phyloP scores from a whole-genome alignment of 352 stramenopile species.

The Globisporangium polare region DNA sequence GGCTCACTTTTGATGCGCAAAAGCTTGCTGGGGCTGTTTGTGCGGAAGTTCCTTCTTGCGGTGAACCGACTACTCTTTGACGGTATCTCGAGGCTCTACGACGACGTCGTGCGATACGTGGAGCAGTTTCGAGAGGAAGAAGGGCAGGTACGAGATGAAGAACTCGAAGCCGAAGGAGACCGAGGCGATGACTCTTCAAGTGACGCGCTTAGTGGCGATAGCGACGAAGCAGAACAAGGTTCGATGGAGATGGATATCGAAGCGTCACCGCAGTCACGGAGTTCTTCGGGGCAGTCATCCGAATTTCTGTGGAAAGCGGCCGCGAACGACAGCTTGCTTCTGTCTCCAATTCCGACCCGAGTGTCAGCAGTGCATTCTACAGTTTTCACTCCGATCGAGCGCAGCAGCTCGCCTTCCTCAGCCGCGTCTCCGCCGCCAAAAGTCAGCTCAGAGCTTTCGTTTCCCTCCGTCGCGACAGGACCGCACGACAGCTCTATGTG shows the following conservation, averaged over 20 bases:
- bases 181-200: neutral
- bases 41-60: constrained; percentile 60
- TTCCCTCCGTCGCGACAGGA: constrained; percentile 9
- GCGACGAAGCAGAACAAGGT: neutral
- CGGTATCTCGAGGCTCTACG: constrained; percentile 59
- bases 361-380: neutral
- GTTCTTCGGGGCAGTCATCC: neutral
- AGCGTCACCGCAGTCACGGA: constrained; percentile 5
- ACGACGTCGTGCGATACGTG: constrained; percentile 56
- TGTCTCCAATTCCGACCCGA: constrained; percentile 29
- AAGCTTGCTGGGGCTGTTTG: constrained; percentile 65
- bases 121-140: constrained; percentile 38
- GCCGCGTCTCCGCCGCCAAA: neutral
- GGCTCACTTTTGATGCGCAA: constrained; percentile 40
- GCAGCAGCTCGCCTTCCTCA: constrained; percentile 2
- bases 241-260: constrained; percentile 10
- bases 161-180: neutral
- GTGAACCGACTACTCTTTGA: constrained; percentile 65
- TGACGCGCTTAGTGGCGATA: constrained; percentile 5
- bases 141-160: constrained; percentile 1
- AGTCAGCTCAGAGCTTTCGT: neutral
- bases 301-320: constrained; percentile 30
- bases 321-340: constrained; percentile 25
- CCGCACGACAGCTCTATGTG: constrained; percentile 31
- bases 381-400: constrained; percentile 1